Conservation (phyloP, 148 eudicot species). For the Suaeda aralocaspica region DNA sequence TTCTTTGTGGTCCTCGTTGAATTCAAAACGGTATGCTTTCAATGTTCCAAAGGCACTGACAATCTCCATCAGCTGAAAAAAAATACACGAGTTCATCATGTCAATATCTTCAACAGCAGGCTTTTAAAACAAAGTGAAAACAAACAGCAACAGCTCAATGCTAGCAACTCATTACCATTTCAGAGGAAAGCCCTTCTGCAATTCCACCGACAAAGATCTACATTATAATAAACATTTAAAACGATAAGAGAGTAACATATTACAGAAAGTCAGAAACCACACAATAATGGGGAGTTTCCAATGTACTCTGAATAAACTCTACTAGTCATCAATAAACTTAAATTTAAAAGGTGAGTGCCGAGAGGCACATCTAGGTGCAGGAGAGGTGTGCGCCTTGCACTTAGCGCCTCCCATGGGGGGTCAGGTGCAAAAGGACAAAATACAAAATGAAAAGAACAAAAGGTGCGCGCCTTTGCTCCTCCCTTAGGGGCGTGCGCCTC, state of each 20-base stretch:
- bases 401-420: too few relatives aligned
- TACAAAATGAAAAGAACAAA: too few relatives aligned
- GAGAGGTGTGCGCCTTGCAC: too few relatives aligned
- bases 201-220: conserved; percentile 96
- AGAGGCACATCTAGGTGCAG: too few relatives aligned
- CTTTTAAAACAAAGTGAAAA: conserved; percentile 13
- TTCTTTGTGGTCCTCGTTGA: conserved; percentile 40
- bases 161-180: conserved; percentile 59
- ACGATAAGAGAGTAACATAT: neutral
- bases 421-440: too few relatives aligned
- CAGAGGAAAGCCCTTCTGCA: conserved; percentile 60
- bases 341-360: too few relatives aligned
- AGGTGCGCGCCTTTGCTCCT: too few relatives aligned
- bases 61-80: conserved; percentile 70
- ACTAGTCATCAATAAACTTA: too few relatives aligned
- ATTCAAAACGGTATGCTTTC: conserved; percentile 60
- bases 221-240: conserved; percentile 26
- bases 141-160: neutral
- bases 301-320: too few relatives aligned
- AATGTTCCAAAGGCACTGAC: conserved; percentile 68
- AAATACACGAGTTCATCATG: conserved; percentile 1
- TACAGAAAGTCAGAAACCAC: neutral
- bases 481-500: too few relatives aligned
- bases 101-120: conserved; percentile 7
- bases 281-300: neutral